These are phyloP conservation scores for Gaertneriomyces semiglobifer DNA, from an alignment of 192 early-diverging fungal species.

Conservation along the genomic window DNA sequence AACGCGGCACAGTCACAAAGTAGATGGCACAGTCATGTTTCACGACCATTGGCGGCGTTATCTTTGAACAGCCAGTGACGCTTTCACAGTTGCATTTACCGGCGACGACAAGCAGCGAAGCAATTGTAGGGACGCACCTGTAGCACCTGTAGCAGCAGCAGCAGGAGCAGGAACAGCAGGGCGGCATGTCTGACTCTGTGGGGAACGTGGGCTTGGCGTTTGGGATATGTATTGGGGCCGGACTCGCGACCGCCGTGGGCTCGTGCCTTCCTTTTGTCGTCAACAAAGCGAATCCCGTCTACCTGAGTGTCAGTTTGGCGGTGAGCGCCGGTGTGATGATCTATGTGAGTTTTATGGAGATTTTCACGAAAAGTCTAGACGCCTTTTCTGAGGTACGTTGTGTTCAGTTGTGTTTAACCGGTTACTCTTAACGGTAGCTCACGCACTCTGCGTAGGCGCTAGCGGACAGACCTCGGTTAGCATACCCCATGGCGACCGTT, in stretches of 20 bases:
- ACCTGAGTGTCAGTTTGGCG: slow-evolving; percentile 1
- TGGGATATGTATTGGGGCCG: slow-evolving; percentile 15
- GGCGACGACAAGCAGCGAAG: too few species aligned
- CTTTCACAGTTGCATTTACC: too few species aligned
- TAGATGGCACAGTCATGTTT: too few species aligned
- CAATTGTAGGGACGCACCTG: too few species aligned
- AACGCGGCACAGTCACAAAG: background rate
- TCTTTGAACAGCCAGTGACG: too few species aligned
- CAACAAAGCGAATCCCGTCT: slow-evolving; percentile 4
- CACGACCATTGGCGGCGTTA: too few species aligned
- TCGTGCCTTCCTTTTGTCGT: slow-evolving; percentile 5
- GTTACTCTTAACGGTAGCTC: background rate
- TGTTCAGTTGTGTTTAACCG: background rate
- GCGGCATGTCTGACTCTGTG: too few species aligned
- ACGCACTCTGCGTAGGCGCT: background rate
- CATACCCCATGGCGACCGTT: slow-evolving; percentile 7
- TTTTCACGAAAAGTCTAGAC: background rate
- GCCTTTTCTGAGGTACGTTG: background rate
- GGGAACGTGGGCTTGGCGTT: slow-evolving; percentile 11
- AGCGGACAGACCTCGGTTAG: background rate
- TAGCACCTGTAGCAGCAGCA: too few species aligned
- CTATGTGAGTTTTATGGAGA: slow-evolving; percentile 6
- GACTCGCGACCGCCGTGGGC: slow-evolving; percentile 14
- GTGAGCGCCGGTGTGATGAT: slow-evolving; percentile 11
- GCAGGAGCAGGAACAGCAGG: too few species aligned